A percentile compares a stretch with the other conserved stretches of the same genome.
phyloP scores from a whole-genome alignment of 179 eudicot genomes.

The Spinacia oleracea region DNA sequence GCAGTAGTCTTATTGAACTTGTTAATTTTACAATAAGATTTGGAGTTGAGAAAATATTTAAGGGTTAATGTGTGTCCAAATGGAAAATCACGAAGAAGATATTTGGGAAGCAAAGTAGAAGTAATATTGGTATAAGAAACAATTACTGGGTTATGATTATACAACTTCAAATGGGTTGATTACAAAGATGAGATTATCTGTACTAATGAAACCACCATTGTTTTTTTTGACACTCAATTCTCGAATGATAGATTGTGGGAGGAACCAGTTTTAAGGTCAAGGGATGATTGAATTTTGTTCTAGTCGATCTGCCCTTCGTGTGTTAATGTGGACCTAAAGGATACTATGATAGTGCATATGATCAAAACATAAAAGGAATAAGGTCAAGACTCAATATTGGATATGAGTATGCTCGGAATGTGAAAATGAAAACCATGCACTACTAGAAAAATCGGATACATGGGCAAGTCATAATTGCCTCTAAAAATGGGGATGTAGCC shows the following conservation, averaged over 20 bases:
- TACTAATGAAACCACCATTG: constrained; percentile 18
- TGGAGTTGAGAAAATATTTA: constrained; percentile 8
- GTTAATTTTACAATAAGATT: background rate
- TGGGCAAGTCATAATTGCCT: no score
- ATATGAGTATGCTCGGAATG: no score
- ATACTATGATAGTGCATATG: background rate
- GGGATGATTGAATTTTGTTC: background rate
- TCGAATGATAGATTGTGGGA: background rate
- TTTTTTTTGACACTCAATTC: background rate
- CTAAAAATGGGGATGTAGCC: no score
- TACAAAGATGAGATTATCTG: constrained; percentile 17
- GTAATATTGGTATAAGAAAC: constrained; percentile 6
- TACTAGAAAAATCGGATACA: no score
- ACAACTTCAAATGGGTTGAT: no score
- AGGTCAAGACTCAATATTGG: no score
- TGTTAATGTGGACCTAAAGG: background rate
- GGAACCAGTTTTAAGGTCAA: background rate
- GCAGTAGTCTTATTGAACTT: background rate
- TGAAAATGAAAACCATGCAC: no score
- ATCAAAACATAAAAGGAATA: no score
- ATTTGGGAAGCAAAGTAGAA: constrained; percentile 27
- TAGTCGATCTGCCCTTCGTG: background rate
- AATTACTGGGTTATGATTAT: constrained; percentile 7
- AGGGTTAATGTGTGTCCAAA: constrained; percentile 15
- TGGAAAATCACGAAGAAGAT: constrained; percentile 36